Evolutionary conservation across 345 rosid genomes (phyloP).

Genomic region (Dipteronia dyeriana): DNA sequence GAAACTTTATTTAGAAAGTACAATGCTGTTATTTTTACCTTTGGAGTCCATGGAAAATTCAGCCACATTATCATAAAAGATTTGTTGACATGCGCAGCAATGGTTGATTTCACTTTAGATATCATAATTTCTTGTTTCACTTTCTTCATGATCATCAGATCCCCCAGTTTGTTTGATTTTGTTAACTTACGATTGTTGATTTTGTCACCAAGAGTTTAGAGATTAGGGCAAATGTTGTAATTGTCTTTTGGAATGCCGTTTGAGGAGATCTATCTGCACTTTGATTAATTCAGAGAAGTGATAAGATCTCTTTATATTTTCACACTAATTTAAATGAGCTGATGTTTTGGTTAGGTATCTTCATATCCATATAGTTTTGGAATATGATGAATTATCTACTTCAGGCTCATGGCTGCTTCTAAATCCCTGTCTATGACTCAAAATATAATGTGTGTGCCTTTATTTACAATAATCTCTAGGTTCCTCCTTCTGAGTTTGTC

Average conservation of each 20-base stretch:
- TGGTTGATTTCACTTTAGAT: constrained; percentile 2
- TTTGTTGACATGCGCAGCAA: neutral
- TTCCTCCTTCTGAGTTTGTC: neutral
- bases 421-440: neutral
- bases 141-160: neutral
- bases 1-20: neutral
- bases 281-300: neutral
- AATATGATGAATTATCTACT: neutral
- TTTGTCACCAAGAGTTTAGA: neutral
- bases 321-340: neutral
- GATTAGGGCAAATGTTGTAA: neutral
- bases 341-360: neutral
- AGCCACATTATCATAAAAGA: neutral
- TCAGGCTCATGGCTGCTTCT: neutral
- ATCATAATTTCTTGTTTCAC: neutral
- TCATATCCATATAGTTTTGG: neutral
- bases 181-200: neutral
- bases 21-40: neutral
- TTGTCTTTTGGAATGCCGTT: neutral
- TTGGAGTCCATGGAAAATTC: neutral
- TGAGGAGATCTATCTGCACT: neutral
- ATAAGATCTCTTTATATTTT: constrained; percentile 5
- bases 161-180: neutral
- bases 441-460: neutral
- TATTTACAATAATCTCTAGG: neutral